Evolutionary conservation across 257 asterid species (phyloP), one percentile per base, ranked within the genome.

Genomic region (Echium plantagineum): DNA sequence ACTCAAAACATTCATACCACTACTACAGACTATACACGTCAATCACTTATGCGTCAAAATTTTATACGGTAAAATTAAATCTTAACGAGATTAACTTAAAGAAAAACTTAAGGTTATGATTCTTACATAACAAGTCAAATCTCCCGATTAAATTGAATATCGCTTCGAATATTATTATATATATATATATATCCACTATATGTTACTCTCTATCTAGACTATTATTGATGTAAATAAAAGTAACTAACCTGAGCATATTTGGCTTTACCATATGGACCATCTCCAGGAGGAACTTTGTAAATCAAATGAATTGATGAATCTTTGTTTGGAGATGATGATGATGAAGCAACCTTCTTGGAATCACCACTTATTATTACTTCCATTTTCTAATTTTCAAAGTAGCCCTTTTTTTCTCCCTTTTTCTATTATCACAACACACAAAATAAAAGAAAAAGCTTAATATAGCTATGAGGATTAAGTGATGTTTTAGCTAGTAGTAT

Each of bases 201-300:
- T 28, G 7, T 28, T 28, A 28, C 32, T 28, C 32, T n/a, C n/a
- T n/a, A n/a, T n/a, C n/a, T 28, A 24, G 26, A 24, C 5, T 6
- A 28, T 2, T 28, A 28, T 28, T 28, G 32, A 28, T 28, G 32
- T 28, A 28, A 28, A 28, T 3, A 28, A 28, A 28, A 28, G 32
- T 28, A 28, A 6, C 30, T 7, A 46, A 89, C 97, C 96, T 87
- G 97, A 68, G 90, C 89, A 74, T 81, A 79, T 64, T 90, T 90
- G 47, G 96, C 97, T 47, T 87, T 80, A 63, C 81, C 96, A 65
- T 90, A 90, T 74, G 94, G 96, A 3, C 97, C 96, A 71, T 90
- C 94, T 7, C 96, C 97, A 7, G 83, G 78, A 71, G 97, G 97
- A 69, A 87, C 94, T 66, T 90, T 90, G 72, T 81, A 80, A 52